Percentiles rank a stretch among this genome's conserved stretches.
Evolutionary conservation across 306 rosid species (phyloP).

Genomic region (Oemleria cerasiformis): DNA sequence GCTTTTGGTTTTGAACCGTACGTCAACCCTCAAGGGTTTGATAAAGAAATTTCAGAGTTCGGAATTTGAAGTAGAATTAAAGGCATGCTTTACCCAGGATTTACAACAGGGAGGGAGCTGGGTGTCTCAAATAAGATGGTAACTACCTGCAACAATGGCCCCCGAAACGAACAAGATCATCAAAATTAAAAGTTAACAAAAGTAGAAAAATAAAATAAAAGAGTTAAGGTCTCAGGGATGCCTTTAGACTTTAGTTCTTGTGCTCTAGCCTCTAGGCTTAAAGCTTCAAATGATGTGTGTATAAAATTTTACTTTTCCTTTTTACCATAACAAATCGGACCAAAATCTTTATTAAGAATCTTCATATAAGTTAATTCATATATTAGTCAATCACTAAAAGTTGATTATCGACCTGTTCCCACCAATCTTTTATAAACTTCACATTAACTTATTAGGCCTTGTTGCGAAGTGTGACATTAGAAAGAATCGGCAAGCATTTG

Average conservation of each 20-base stretch:
- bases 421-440: too few species aligned
- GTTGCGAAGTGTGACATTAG: too few species aligned
- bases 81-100: background rate
- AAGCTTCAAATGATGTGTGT: background rate
- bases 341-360: background rate
- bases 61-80: too few species aligned
- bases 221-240: background rate
- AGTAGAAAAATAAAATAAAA: background rate
- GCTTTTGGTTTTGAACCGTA: background rate
- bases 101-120: too few species aligned
- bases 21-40: background rate
- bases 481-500: too few species aligned
- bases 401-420: background rate
- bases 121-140: background rate
- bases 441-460: too few species aligned
- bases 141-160: background rate
- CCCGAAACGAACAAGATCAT: background rate
- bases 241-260: constrained; percentile 6
- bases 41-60: background rate
- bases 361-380: background rate
- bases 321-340: constrained; percentile 4
- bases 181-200: background rate
- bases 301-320: constrained; percentile 10
- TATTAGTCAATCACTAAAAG: background rate
- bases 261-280: background rate